Base-by-base conservation (phyloP, 495 filamentous ascomycete genomes). In the Xylaria scruposa region DNA sequence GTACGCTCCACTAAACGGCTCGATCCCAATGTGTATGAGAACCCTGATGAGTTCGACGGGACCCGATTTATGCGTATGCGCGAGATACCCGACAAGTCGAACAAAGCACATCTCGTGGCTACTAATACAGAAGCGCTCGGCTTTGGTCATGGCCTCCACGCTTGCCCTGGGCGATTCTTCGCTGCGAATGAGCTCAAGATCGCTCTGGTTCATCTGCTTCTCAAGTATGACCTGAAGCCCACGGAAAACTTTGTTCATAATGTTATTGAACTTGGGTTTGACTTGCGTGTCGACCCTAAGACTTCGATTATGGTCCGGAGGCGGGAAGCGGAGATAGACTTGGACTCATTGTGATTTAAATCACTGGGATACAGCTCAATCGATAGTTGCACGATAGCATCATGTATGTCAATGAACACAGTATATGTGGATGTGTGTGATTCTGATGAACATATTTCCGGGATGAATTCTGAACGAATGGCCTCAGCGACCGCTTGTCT, bases 51-150 rank as follows among this genome's bases (percentile, higher is more conserved):
- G 29, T 89, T 81, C 77, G 85, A 89, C 72, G 82, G 80, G 19
- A 79, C 79, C 51, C 84, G 86, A 10, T 89, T 87, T 74, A 74
- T 82, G 63, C 80, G 79, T 4, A 80, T 84, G 77, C 75, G 81
- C 31, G 72, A 78, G 8, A 66, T 59, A 7, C 69, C 77, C 0
- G 84, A 81, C 44, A 78, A 82, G 38, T 82, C 85, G 70, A 78
- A 84, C 53, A 59, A 69, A 4, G 80, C 81, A 51, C 85, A 87
- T 66, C 74, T 87, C 36, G 85, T 85, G 12, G 81, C 79, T 38
- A 86, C 86, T 0, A 82, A 80, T 17, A 69, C 75, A 19, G 68
- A 80, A 17, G 75, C 82, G 21, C 38, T 82, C 26, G 80, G 66
- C 0, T 85, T 85, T 61, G 82, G 83, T 0, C 78, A 81, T 38